Base-by-base conservation (phyloP, 2,329 filamentous ascomycete genomes). In the Sphaceloma murrayae region DNA sequence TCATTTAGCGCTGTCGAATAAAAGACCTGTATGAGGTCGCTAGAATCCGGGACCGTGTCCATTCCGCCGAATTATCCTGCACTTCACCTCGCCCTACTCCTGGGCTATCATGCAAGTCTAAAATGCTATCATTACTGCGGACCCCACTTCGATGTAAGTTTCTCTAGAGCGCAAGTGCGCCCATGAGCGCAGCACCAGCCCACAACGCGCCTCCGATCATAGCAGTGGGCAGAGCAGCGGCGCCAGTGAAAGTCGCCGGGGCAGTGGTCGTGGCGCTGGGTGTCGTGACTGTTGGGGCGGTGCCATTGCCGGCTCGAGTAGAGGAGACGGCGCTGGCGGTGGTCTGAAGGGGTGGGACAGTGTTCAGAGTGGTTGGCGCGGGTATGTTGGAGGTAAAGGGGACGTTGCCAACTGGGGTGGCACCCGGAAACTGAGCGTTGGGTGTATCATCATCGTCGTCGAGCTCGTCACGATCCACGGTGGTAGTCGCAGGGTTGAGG, bases 391-490 rank as follows among this genome's bases (percentile, higher is more conserved):
- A 40, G 2, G 36, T 40, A 26, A 40, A 40, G 11, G 36, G 36
- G 11, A 40, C 36, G 16, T 22, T 22, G 14, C 22, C 22, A 5
- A 22, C 26, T 7, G 36, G 19, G 24, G 22, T 40, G 5, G 36
- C 36, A 6, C 36, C 36, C 19, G 36, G 26, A 13, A 40, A 40
- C 7, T 22, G 22, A 5, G 36, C 14, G 8, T 22, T 30, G 22
- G 36, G 36, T 5, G 22, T 30, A 16, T 40, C 36, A 29, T 40
- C 24, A 19, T 40, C 36, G 14, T 40, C 36, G 19, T 40, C 36
- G 26, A 40, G 24, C 22, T 40, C 36, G 22, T 27, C 36, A 11
- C 22, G 22, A n/a, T 40, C 24, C 13, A 40, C 24, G 21, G 22
- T 30, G 22, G 5, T 13, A 10, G 24, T 30, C 3, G 22, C 46